Evolutionary conservation across 2,329 filamentous ascomycete species (phyloP).

Genomic region (Penicillium sp.): DNA sequence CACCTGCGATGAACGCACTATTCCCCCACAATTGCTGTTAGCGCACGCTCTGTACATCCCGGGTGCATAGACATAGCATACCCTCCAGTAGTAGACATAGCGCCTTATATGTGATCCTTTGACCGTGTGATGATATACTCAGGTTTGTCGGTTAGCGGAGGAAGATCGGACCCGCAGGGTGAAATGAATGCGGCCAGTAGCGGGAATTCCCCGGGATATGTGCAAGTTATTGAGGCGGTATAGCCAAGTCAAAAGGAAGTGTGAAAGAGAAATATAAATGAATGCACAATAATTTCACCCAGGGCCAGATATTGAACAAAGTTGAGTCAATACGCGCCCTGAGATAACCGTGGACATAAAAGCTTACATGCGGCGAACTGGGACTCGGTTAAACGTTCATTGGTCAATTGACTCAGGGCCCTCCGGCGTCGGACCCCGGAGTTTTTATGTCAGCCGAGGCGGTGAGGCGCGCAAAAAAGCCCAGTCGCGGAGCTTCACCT

Average conservation of each 20-base stretch:
- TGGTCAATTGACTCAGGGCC: slow-evolving; percentile 11
- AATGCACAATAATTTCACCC: background rate
- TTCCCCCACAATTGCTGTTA: slow-evolving; percentile 8
- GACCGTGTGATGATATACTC: background rate
- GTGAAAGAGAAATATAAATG: background rate
- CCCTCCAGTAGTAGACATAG: slow-evolving; percentile 57
- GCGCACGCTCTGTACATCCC: slow-evolving; percentile 1
- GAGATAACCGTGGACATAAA: slow-evolving; percentile 15
- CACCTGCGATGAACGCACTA: slow-evolving; percentile 89
- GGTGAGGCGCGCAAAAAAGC: slow-evolving; percentile 21
- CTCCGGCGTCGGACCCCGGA: slow-evolving; percentile 6
- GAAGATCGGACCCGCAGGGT: slow-evolving; percentile 17
- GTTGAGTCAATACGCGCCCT: slow-evolving; percentile 4
- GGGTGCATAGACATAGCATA: slow-evolving; percentile 23
- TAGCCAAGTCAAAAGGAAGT: background rate
- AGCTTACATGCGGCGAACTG: slow-evolving; percentile 24
- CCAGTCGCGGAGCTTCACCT: slow-evolving; percentile 17
- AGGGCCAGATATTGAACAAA: background rate
- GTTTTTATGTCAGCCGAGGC: slow-evolving; percentile 11
- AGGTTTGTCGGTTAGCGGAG: slow-evolving; percentile 17
- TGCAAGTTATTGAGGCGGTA: background rate
- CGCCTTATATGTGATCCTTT: slow-evolving; percentile 1
- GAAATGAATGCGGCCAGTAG: background rate
- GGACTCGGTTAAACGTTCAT: slow-evolving; percentile 8
- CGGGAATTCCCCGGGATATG: background rate